A percentile compares a stretch with the other conserved stretches of the same genome.
Evolutionary conservation across 129 eudicot species (phyloP).

Genomic region (Lonicera japonica): DNA sequence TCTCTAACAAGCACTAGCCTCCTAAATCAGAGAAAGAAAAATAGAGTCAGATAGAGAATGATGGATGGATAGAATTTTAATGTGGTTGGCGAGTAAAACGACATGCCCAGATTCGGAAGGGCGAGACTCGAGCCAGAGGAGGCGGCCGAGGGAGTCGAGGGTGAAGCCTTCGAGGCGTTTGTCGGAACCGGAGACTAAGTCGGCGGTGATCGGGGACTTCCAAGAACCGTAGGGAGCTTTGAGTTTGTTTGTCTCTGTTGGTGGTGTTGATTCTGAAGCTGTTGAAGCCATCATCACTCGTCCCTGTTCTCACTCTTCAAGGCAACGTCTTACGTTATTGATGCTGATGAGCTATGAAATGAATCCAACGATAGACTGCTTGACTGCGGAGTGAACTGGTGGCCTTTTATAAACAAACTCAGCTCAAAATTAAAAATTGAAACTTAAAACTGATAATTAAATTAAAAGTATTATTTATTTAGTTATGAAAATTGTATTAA

Average conservation of each 20-base stretch:
- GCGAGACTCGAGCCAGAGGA: slow-evolving; percentile 48
- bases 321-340: too few relatives aligned
- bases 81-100: not conserved
- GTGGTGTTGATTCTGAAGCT: not conserved
- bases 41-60: not conserved
- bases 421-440: too few relatives aligned
- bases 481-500: too few relatives aligned
- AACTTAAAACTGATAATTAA: too few relatives aligned
- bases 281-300: slow-evolving; percentile 6
- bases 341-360: too few relatives aligned
- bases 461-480: too few relatives aligned
- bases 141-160: slow-evolving; percentile 25
- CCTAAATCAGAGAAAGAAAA: slow-evolving; percentile 6
- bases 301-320: not conserved
- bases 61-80: not conserved
- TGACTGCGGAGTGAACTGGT: too few relatives aligned
- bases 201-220: slow-evolving; percentile 28
- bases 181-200: slow-evolving; percentile 31
- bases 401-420: too few relatives aligned
- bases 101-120: slow-evolving; percentile 41
- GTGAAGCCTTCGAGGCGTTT: slow-evolving; percentile 36
- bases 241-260: not conserved
- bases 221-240: slow-evolving; percentile 27
- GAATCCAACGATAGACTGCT: too few relatives aligned
- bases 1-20: slow-evolving; percentile 34